A percentile compares a stretch with the other conserved stretches of the same genome.
These are phyloP conservation scores for Xanthoceras sorbifolium DNA, from an alignment of 345 rosid species.

Conservation along the genomic window DNA sequence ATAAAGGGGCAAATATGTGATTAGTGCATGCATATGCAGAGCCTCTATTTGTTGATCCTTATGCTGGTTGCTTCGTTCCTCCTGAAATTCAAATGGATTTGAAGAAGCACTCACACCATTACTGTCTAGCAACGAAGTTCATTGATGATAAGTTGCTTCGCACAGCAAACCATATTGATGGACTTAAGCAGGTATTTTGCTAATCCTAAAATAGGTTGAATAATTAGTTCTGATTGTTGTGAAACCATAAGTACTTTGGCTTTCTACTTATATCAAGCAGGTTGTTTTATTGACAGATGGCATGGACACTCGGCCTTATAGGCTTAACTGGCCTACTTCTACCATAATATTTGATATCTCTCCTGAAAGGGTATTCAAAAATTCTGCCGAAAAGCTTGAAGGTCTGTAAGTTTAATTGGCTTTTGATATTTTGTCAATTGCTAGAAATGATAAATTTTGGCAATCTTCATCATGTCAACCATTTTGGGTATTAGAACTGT, in stretches of 20 bases:
- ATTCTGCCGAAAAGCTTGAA: conserved; percentile 62
- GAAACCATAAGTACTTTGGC: conserved; percentile 3
- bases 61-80: conserved; percentile 78
- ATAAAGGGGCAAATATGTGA: conserved; percentile 3
- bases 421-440: background rate
- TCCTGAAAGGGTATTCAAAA: conserved; percentile 55
- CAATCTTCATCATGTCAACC: background rate
- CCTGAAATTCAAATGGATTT: conserved; percentile 43
- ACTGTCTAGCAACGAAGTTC: conserved; percentile 78
- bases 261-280: conserved; percentile 42
- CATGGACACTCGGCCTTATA: conserved; percentile 90
- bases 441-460: background rate
- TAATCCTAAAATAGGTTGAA: background rate
- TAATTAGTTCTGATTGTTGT: conserved; percentile 8
- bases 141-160: conserved; percentile 79
- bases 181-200: conserved; percentile 70
- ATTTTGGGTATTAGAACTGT: background rate
- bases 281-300: conserved; percentile 91
- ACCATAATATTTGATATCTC: conserved; percentile 83
- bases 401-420: conserved; percentile 39
- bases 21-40: conserved; percentile 42
- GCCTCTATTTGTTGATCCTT: conserved; percentile 84
- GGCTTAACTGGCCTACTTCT: conserved; percentile 88
- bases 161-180: conserved; percentile 59
- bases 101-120: conserved; percentile 51